Base-by-base conservation (phyloP, 2,329 filamentous ascomycete species). In the Kalmusia sp. region DNA sequence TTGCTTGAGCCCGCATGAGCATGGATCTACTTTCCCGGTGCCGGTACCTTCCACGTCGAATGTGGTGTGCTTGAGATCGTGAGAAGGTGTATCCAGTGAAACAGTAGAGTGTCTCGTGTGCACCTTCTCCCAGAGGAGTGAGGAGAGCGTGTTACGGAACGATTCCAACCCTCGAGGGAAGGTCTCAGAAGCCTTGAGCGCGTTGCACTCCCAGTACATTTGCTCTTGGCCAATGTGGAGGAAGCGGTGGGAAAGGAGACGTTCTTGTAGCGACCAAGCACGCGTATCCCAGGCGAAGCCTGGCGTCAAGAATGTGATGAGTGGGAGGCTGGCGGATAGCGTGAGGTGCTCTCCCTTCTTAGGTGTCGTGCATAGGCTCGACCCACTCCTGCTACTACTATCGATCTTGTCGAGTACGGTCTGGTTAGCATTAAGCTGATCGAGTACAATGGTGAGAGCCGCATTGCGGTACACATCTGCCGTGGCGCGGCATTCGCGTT, bases 151-250 rank as follows among this genome's bases (percentile, higher is more conserved):
- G 7, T 54, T 60, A 4, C 70, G 70, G 57, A 72, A 73, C 4
- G 69, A 72, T 38, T 71, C 67, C 4, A 73, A 55, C 1, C 71
- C 71, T 8, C 53, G 62, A 4, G 71, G 71, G 57, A 73, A 73
- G 4, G 69, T 73, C 40, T 72, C 67, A 3, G 67, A 71, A 6
- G 71, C 71, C 51, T 73, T 74, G 49, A 73, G 68, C 7, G 61
- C 55, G 54, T 69, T 70, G 51, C 72, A 75, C 39, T 74, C 70
- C 72, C 72, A 75, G 58, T 74, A 71, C 54, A 73, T 57, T 44
- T 75, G 71, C 48, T 65, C 62, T 38, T 60, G 59, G 30, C 69
- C 64, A 9, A 72, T 54, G 27, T 71, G 66, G 14, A 75, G 60
- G 51, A 72, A 61, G 12, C 72, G 64, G 12, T 59, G 65, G 21